Percentiles rank a stretch among this genome's conserved stretches.
Conservation (phyloP, 345 rosid species). For the Salix udensis region DNA sequence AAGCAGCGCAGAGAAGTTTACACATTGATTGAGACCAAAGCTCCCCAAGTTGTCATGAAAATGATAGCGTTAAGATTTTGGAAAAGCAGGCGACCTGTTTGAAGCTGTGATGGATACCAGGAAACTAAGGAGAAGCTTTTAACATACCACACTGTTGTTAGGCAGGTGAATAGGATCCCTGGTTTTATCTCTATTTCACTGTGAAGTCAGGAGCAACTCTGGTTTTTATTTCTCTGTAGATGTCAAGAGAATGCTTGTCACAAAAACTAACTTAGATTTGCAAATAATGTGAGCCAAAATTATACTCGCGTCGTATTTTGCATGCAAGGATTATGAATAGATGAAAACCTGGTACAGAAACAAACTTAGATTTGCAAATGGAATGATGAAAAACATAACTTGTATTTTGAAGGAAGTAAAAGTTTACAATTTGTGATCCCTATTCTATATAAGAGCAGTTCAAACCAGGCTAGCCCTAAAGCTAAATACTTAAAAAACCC, state of each 20-base stretch:
- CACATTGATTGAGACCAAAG: not conserved
- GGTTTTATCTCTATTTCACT: not conserved
- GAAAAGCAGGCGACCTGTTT: not conserved
- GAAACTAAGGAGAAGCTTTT: not conserved
- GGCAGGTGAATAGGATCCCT: not conserved
- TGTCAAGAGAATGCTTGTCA: not conserved
- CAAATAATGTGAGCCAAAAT: not conserved
- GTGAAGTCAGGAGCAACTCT: not conserved
- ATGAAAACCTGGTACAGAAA: not conserved
- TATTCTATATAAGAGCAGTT: conserved; percentile 3
- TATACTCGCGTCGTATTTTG: not conserved
- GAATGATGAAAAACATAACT: not conserved
- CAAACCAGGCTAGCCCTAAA: not conserved
- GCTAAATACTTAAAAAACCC: not conserved
- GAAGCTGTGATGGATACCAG: not conserved
- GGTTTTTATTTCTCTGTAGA: not conserved
- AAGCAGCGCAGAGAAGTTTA: not conserved
- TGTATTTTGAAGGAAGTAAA: not conserved
- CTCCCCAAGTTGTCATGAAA: not conserved
- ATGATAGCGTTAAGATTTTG: not conserved
- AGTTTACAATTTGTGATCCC: conserved; percentile 4
- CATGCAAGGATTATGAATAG: not conserved
- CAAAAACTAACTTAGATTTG: no score
- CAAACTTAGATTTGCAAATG: not conserved
- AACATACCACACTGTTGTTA: not conserved